Evolutionary conservation across 139 green algal species (phyloP), one percentile per base, ranked within the genome.

Genomic region (Picocystis salinarum): DNA sequence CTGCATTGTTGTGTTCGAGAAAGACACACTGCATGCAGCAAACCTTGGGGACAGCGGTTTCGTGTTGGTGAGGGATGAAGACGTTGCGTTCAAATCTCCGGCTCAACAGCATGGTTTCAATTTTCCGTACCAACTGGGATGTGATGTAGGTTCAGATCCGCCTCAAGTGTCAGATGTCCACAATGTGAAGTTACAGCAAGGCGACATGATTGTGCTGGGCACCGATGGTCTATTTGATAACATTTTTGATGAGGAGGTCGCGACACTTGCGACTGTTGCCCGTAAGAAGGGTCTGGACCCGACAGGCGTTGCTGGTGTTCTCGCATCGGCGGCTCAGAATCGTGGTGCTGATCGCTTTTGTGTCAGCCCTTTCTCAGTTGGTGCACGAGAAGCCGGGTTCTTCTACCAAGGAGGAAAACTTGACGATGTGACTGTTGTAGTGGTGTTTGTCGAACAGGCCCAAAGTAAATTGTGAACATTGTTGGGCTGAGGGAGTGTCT

Each of bases 191-290:
- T 57, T 93, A 13, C 53, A 55, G 61, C 48, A 60, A 25, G 88
- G 85, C 1, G 89, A 99, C 55, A 57, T 94, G 2, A 47, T 99
- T 0, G 59, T 97, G 9, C 33, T 73, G 4, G 88, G 70, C 44
- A 93, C 77, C 0, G 89, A 99, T 59, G 89, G 89, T 3, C 56
- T 99, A 33, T 95, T 85, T 61, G 89, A 99, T 68, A 99, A 99
- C 61, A 73, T 95, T 4, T 97, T 85, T 42, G 62, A 77, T 18
- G 70, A 91, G 23, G 89, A 96, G 56, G 47, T 99, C 20, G 70
- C 46, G 4, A 39, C 34, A 2, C 27, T 91, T 15, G 61, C 71
- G 6, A 19, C n/a, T 6, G 40, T 59, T 6, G 39, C 54, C 10
- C 36, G 53, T 25, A 28, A 24, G 7, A 39, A 56, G 1, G 74